Conservation (phyloP, 1,139 yeast species). For the Sugiyamaella pinicola region DNA sequence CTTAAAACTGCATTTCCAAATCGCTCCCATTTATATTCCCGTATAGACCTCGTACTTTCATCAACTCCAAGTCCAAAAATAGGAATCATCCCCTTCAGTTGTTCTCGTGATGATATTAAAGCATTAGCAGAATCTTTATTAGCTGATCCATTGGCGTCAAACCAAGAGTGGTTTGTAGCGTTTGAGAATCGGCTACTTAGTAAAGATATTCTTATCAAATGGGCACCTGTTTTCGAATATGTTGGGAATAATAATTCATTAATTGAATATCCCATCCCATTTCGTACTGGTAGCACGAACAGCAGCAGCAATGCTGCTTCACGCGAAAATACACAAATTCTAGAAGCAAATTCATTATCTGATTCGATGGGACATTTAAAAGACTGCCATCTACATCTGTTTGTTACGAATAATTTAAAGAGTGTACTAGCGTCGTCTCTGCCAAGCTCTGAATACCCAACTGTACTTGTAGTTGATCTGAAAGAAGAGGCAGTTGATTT, state of each 20-base stretch:
- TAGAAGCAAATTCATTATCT: constrained; percentile 39
- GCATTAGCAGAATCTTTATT: constrained; percentile 39
- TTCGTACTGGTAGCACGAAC: constrained; percentile 17
- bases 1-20: constrained; percentile 18
- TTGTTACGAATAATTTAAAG: constrained; percentile 30
- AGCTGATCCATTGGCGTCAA: constrained; percentile 43
- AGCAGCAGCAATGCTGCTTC: constrained; percentile 22
- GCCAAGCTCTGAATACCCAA: constrained; percentile 23
- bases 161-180: constrained; percentile 40
- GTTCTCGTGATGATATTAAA: constrained; percentile 35
- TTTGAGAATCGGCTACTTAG: constrained; percentile 38
- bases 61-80: constrained; percentile 47
- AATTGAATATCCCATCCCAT: constrained; percentile 43
- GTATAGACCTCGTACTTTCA: constrained; percentile 13
- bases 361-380: constrained; percentile 40
- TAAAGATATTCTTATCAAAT: constrained; percentile 41
- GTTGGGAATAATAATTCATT: constrained; percentile 43
- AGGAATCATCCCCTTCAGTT: constrained; percentile 39
- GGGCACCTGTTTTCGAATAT: constrained; percentile 38
- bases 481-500: constrained; percentile 19
- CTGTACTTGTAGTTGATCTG: constrained; percentile 33
- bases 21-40: constrained; percentile 17
- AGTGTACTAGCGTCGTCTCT: constrained; percentile 19
- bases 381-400: constrained; percentile 39
- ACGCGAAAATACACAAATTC: constrained; percentile 32